A percentile compares a stretch with the other conserved stretches of the same genome.
Conservation (phyloP, 148 eudicot species). For the Simmondsia chinensis region DNA sequence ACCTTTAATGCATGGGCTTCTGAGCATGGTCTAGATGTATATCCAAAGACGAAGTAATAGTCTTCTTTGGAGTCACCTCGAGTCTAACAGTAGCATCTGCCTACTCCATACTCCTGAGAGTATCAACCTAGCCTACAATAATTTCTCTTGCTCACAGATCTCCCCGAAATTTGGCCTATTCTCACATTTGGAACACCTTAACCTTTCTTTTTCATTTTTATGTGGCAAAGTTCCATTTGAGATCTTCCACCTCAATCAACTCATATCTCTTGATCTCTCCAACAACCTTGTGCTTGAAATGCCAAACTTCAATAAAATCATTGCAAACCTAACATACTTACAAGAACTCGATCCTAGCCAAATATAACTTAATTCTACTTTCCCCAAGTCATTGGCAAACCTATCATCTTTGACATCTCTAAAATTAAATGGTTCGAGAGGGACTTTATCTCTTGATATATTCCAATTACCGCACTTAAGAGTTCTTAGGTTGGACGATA, state of each 20-base stretch:
- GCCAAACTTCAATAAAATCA: not conserved
- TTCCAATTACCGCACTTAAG: too few relatives aligned
- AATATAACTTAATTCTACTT: not conserved
- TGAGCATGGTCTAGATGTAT: too few relatives aligned
- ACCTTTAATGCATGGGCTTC: not conserved
- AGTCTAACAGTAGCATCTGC: conserved; percentile 12
- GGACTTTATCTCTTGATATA: too few relatives aligned
- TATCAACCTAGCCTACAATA: conserved; percentile 14
- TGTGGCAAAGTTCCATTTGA: not conserved
- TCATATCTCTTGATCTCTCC: conserved; percentile 4
- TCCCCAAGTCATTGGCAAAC: too few relatives aligned
- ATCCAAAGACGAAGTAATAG: conserved; percentile 9
- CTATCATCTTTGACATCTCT: too few relatives aligned
- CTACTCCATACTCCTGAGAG: conserved; percentile 11
- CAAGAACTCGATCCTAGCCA: not conserved
- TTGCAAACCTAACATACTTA: conserved; percentile 5
- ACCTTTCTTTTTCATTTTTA: not conserved
- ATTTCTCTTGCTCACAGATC: conserved; percentile 3
- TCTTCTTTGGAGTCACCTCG: conserved; percentile 2
- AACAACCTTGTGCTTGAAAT: not conserved
- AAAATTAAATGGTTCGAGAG: too few relatives aligned
- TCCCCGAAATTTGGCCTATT: conserved; percentile 6
- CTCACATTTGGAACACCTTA: conserved; percentile 4
- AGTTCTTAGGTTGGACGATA: too few relatives aligned
- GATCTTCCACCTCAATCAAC: not conserved